These are phyloP conservation scores for Dioscorea cayenensis DNA, from an alignment of 116 monocot genomes.

Conservation along the genomic window DNA sequence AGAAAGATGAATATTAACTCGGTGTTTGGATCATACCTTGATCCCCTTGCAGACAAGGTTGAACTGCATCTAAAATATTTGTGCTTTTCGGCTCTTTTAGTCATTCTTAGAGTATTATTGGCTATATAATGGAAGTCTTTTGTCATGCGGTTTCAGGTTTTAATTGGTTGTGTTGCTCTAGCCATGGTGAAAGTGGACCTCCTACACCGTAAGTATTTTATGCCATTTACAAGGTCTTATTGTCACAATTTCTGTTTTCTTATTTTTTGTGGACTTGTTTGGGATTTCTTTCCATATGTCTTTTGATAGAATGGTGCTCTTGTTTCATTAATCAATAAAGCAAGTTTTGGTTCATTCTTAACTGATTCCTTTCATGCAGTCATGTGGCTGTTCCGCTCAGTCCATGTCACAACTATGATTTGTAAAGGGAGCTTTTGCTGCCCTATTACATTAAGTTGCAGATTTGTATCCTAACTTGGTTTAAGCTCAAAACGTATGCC, in stretches of 20 bases:
- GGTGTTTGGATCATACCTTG: constrained; percentile 92
- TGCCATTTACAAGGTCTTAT: background rate
- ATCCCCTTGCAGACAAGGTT: constrained; percentile 99
- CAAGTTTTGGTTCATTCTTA: no score
- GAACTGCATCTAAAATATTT: background rate
- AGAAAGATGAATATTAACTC: constrained; percentile 92
- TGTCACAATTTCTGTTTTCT: background rate
- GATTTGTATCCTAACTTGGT: background rate
- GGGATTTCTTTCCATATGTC: background rate
- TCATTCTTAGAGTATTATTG: no score
- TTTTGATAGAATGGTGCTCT: no score
- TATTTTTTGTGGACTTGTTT: background rate
- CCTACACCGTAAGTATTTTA: constrained; percentile 61
- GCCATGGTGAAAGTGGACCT: constrained; percentile 88
- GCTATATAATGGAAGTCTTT: background rate
- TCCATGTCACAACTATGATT: background rate
- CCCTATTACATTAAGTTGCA: background rate
- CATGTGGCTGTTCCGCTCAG: no score
- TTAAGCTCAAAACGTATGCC: background rate
- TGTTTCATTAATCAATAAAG: no score
- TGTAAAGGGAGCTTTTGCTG: background rate
- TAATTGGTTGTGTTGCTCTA: constrained; percentile 81
- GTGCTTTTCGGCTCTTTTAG: background rate
- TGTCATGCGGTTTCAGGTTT: constrained; percentile 47
- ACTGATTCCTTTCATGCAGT: no score